Evolutionary conservation across 805 yeast species (phyloP).

Genomic region (Metschnikowia reukaufii): DNA sequence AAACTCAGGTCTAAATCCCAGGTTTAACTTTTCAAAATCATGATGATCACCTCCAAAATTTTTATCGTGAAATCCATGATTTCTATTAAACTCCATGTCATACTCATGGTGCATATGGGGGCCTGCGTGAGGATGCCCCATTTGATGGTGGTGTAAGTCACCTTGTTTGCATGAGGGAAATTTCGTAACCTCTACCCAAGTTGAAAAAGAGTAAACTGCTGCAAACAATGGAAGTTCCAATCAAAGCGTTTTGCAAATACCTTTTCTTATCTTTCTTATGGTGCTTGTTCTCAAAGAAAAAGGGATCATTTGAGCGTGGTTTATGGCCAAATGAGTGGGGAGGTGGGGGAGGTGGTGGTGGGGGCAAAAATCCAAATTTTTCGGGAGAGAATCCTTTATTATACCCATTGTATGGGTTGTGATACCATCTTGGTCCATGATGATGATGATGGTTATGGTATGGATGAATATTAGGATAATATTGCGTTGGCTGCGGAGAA

Average conservation of each 20-base stretch:
- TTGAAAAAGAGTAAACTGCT: constrained; percentile 19
- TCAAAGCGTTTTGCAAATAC: constrained; percentile 3
- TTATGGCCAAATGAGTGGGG: not conserved
- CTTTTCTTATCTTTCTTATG: constrained; percentile 2
- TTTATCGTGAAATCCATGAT: not conserved
- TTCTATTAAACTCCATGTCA: not conserved
- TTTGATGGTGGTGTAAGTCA: not conserved
- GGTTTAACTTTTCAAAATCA: not conserved
- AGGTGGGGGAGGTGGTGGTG: constrained; percentile 16
- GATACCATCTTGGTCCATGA: constrained; percentile 1
- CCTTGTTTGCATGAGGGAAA: constrained; percentile 1
- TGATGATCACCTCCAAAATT: not conserved
- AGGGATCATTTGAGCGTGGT: constrained; percentile 12
- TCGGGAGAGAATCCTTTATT: not conserved
- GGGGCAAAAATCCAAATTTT: not conserved
- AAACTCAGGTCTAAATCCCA: not conserved
- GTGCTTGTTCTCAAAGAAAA: constrained; percentile 7
- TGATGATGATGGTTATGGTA: not conserved
- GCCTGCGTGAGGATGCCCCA: constrained; percentile 1
- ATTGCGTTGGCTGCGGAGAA: constrained; percentile 1
- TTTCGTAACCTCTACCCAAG: constrained; percentile 20
- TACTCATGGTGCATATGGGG: constrained; percentile 7
- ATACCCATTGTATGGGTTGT: not conserved
- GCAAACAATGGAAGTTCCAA: constrained; percentile 14
- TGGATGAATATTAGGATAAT: not conserved